phyloP scores from a whole-genome alignment of 768 basidiomycete species.

The Hortiboletus flavorubellus region DNA sequence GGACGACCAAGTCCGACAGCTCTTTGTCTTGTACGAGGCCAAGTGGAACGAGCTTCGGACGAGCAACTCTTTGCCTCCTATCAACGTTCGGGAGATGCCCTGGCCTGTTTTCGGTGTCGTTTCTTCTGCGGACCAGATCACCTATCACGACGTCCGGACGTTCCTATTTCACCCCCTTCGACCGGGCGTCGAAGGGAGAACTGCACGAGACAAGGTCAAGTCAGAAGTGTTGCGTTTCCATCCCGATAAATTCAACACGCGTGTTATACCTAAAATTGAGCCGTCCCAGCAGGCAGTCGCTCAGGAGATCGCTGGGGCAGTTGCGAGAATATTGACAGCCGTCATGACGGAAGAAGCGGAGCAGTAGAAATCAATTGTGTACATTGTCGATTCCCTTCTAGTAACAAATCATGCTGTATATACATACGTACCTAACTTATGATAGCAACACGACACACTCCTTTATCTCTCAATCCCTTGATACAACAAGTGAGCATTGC shows the following conservation, averaged over 20 bases:
- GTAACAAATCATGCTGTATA: neutral
- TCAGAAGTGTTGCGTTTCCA: constrained; percentile 53
- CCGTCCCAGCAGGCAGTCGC: constrained; percentile 33
- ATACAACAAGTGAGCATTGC: neutral
- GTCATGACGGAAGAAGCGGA: constrained; percentile 27
- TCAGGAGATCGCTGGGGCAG: constrained; percentile 34
- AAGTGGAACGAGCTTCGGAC: constrained; percentile 38
- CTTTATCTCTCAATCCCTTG: neutral
- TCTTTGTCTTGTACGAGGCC: constrained; percentile 29
- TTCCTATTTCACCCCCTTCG: constrained; percentile 42
- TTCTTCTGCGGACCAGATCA: constrained; percentile 31
- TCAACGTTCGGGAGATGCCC: constrained; percentile 37
- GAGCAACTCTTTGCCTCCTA: constrained; percentile 12
- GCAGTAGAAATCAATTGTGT: neutral
- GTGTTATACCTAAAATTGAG: constrained; percentile 34
- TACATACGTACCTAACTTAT: neutral
- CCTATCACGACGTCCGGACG: constrained; percentile 29
- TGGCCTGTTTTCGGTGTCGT: constrained; percentile 40
- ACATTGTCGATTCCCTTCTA: neutral
- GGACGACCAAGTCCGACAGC: constrained; percentile 6
- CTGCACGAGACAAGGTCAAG: constrained; percentile 35
- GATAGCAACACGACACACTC: constrained; percentile 1
- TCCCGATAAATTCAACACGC: constrained; percentile 49
- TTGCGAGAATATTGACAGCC: constrained; percentile 41
- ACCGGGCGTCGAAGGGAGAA: constrained; percentile 29